These are phyloP conservation scores for Glonium stellatum DNA, from an alignment of 495 filamentous ascomycete genomes.

Conservation along the genomic window DNA sequence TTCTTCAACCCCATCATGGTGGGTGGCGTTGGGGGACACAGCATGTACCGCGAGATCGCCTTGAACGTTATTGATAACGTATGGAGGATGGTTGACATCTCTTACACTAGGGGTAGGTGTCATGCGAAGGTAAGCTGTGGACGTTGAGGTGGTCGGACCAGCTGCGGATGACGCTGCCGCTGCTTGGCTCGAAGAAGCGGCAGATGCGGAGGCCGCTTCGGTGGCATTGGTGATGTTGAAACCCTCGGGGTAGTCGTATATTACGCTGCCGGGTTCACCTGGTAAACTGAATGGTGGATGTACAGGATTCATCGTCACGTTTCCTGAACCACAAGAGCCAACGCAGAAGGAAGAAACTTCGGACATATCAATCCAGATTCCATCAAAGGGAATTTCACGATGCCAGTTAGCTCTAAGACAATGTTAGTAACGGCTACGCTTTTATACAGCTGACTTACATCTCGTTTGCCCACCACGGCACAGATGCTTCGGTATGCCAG, in stretches of 20 bases:
- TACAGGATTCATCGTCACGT: constrained; percentile 62
- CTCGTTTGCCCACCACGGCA: constrained; percentile 67
- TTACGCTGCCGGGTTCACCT: constrained; percentile 53
- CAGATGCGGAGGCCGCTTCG: constrained; percentile 55
- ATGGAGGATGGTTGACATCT: constrained; percentile 74
- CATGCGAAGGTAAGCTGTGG: constrained; percentile 49
- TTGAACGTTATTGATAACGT: constrained; percentile 73
- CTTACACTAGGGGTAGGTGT: constrained; percentile 62
- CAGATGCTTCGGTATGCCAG: constrained; percentile 51
- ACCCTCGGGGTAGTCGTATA: constrained; percentile 61
- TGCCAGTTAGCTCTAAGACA: constrained; percentile 21
- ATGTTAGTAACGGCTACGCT: background rate
- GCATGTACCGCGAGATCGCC: constrained; percentile 69
- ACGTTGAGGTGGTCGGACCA: constrained; percentile 37
- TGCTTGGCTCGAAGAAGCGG: constrained; percentile 47
- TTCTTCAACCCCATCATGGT: constrained; percentile 61
- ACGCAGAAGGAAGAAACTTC: constrained; percentile 66
- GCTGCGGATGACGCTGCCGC: constrained; percentile 39
- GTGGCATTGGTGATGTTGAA: constrained; percentile 65
- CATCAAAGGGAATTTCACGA: constrained; percentile 41
- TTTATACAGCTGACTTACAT: constrained; percentile 47
- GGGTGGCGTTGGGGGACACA: constrained; percentile 70
- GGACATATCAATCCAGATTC: constrained; percentile 50
- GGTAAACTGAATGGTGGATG: constrained; percentile 62
- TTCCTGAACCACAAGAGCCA: constrained; percentile 65